phyloP scores from a whole-genome alignment of 345 rosid species.

The Litchi chinensis region DNA sequence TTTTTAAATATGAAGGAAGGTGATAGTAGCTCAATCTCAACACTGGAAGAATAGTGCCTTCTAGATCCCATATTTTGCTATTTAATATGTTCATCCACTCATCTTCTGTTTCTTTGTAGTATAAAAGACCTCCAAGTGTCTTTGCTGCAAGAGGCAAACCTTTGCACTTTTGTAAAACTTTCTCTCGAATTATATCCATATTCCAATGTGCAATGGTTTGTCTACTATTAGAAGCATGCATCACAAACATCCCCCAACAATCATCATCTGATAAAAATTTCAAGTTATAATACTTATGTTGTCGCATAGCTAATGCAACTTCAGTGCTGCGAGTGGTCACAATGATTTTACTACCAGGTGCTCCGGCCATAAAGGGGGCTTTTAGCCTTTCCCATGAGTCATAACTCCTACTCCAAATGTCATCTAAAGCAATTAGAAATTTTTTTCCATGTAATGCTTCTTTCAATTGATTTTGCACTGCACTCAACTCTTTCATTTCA shows the following conservation, averaged over 20 bases:
- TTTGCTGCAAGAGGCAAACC: conserved; percentile 23
- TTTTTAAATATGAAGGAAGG: too few species aligned
- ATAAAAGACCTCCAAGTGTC: conserved; percentile 15
- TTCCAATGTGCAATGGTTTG: background rate
- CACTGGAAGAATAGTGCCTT: too few species aligned
- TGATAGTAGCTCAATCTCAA: background rate
- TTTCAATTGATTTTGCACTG: conserved; percentile 1
- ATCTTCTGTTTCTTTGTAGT: background rate
- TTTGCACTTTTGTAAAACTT: conserved; percentile 15
- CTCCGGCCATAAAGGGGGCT: background rate
- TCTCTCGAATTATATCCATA: conserved; percentile 9
- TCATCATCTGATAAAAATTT: conserved; percentile 8
- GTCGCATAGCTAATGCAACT: conserved; percentile 14
- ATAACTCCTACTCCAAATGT: conserved; percentile 22
- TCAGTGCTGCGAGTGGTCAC: conserved; percentile 23
- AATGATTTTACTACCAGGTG: conserved; percentile 16
- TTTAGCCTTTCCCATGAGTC: conserved; percentile 15
- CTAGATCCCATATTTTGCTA: background rate
- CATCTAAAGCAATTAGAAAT: conserved; percentile 26
- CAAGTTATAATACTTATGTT: background rate
- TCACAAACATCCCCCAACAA: conserved; percentile 15
- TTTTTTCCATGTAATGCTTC: background rate
- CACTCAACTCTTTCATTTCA: background rate
- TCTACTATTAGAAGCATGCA: conserved; percentile 11
- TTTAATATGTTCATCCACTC: conserved; percentile 10